phyloP scores from a whole-genome alignment of 441 rosid species.

The Aquilaria agallochum region DNA sequence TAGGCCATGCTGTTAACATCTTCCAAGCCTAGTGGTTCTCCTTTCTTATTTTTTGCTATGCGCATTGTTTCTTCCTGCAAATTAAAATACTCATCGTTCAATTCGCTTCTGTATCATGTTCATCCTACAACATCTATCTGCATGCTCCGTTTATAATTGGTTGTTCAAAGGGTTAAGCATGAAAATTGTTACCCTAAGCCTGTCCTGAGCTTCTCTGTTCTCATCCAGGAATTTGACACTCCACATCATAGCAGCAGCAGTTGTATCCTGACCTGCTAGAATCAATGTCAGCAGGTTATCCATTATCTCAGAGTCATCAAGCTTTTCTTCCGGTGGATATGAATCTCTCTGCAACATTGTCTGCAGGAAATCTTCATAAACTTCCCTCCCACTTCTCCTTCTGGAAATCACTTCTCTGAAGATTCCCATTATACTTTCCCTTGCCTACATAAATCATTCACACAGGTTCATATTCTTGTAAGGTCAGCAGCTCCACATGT shows the following conservation, averaged over 20 bases:
- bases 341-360: constrained; percentile 38
- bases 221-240: constrained; percentile 45
- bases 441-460: constrained; percentile 26
- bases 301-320: constrained; percentile 40
- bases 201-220: constrained; percentile 34
- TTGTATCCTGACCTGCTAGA: constrained; percentile 51
- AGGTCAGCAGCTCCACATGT: not conserved
- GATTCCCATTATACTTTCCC: constrained; percentile 33
- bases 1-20: constrained; percentile 42
- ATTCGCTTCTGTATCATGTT: too few species aligned
- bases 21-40: constrained; percentile 26
- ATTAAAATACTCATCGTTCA: not conserved
- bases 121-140: too few species aligned
- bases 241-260: constrained; percentile 63
- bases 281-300: constrained; percentile 49
- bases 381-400: constrained; percentile 29
- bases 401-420: constrained; percentile 28
- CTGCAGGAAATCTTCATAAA: constrained; percentile 35
- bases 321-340: constrained; percentile 33
- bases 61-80: constrained; percentile 42
- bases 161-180: too few species aligned
- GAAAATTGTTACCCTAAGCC: constrained; percentile 25
- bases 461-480: not conserved
- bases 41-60: constrained; percentile 26
- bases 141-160: too few species aligned